Conservation (phyloP, 1,139 yeast species). For the Kurtzmaniella quercitrusa region DNA sequence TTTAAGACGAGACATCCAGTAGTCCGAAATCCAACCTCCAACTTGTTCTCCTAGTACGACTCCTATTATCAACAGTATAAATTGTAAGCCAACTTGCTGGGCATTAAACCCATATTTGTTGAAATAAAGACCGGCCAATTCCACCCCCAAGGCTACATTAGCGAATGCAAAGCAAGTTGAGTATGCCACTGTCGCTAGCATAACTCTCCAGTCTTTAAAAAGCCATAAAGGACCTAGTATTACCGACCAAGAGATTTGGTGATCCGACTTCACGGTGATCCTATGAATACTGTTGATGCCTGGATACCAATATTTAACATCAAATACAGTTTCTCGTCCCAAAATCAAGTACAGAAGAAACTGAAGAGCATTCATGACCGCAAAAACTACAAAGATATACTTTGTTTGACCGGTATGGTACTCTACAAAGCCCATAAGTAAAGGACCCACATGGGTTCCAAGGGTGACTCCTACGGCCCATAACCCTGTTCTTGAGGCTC, state of each 20-base stretch:
- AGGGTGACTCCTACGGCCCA: conserved; percentile 18
- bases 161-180: conserved; percentile 15
- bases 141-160: conserved; percentile 19
- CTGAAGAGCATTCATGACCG: conserved; percentile 14
- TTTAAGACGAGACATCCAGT: conserved; percentile 11
- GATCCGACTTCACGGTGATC: conserved; percentile 7
- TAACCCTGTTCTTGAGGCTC: conserved; percentile 18
- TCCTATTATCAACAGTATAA: conserved; percentile 15
- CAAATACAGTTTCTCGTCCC: conserved; percentile 16
- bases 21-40: conserved; percentile 17
- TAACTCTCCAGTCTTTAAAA: conserved; percentile 10
- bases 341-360: conserved; percentile 13
- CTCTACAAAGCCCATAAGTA: conserved; percentile 19
- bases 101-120: conserved; percentile 14
- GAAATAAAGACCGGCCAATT: conserved; percentile 14
- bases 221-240: conserved; percentile 12
- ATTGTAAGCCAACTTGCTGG: conserved; percentile 18
- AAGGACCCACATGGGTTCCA: conserved; percentile 19
- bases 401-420: conserved; percentile 12
- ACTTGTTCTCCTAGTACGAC: conserved; percentile 16
- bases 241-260: conserved; percentile 6
- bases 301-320: conserved; percentile 9
- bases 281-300: conserved; percentile 7
- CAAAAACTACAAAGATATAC: conserved; percentile 14
- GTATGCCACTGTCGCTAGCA: conserved; percentile 15